These are phyloP conservation scores for Ceratobasidium sp. DNA, from an alignment of 1,284 basidiomycete genomes.

Conservation along the genomic window DNA sequence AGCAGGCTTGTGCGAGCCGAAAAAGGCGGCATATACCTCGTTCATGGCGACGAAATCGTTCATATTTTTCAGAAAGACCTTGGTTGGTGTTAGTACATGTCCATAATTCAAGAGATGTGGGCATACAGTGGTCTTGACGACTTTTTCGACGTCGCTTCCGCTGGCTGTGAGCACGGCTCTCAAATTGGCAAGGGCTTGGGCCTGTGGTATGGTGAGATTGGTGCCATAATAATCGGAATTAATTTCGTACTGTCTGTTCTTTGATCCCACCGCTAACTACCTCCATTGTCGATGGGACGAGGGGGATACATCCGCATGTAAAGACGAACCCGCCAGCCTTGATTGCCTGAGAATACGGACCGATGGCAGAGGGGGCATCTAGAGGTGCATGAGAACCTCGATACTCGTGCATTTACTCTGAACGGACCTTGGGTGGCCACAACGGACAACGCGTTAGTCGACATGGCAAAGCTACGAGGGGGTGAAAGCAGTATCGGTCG, in stretches of 20 bases:
- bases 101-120: not conserved
- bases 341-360: constrained; percentile 90
- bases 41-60: constrained; percentile 89
- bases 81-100: constrained; percentile 7
- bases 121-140: constrained; percentile 85
- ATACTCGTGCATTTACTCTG: not conserved
- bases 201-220: constrained; percentile 45
- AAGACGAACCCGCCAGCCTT: constrained; percentile 87
- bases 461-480: constrained; percentile 3
- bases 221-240: not conserved
- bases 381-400: not conserved
- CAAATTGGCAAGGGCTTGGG: constrained; percentile 87
- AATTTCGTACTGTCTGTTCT: constrained; percentile 67
- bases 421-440: constrained; percentile 25
- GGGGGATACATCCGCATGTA: constrained; percentile 87
- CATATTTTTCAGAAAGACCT: constrained; percentile 95
- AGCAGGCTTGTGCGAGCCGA: constrained; percentile 91
- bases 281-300: constrained; percentile 77
- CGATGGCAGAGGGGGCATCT: constrained; percentile 88
- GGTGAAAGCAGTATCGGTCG: not conserved
- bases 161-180: constrained; percentile 82
- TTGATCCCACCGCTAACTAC: constrained; percentile 82
- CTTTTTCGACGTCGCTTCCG: constrained; percentile 75
- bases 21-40: constrained; percentile 75
- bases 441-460: constrained; percentile 9